Evolutionary conservation across 345 rosid genomes (phyloP).

Genomic region (Orychophragmus violaceus): DNA sequence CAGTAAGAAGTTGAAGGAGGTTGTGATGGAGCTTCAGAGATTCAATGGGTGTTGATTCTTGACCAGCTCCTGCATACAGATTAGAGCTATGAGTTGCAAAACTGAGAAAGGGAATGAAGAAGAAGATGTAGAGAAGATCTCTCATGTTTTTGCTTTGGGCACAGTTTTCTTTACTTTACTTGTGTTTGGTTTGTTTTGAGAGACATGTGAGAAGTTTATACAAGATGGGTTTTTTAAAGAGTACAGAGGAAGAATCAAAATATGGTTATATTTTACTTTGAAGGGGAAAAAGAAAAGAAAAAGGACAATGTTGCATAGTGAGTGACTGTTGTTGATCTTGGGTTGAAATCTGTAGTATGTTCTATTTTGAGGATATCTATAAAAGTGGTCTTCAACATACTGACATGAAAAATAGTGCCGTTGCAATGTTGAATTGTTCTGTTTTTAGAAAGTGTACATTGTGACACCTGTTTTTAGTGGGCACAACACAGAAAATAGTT

Average conservation of each 20-base stretch:
- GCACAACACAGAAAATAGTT: background rate
- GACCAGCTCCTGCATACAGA: constrained; percentile 43
- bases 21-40: constrained; percentile 29
- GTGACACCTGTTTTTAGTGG: constrained; percentile 5
- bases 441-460: constrained; percentile 5
- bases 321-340: constrained; percentile 4
- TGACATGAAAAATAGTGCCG: constrained; percentile 17
- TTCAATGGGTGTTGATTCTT: constrained; percentile 40
- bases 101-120: constrained; percentile 39
- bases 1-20: constrained; percentile 25
- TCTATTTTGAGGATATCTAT: background rate
- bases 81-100: constrained; percentile 18
- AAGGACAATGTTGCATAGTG: background rate
- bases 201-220: constrained; percentile 20
- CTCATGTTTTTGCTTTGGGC: constrained; percentile 24
- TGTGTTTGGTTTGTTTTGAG: constrained; percentile 15
- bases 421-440: constrained; percentile 23
- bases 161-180: constrained; percentile 5
- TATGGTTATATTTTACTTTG: background rate
- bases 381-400: background rate
- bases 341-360: background rate
- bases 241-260: constrained; percentile 27
- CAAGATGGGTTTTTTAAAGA: constrained; percentile 4
- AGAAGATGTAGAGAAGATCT: constrained; percentile 23
- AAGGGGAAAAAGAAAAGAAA: background rate